phyloP scores from a whole-genome alignment of 495 filamentous ascomycete species.

The Tuber calosporum region DNA sequence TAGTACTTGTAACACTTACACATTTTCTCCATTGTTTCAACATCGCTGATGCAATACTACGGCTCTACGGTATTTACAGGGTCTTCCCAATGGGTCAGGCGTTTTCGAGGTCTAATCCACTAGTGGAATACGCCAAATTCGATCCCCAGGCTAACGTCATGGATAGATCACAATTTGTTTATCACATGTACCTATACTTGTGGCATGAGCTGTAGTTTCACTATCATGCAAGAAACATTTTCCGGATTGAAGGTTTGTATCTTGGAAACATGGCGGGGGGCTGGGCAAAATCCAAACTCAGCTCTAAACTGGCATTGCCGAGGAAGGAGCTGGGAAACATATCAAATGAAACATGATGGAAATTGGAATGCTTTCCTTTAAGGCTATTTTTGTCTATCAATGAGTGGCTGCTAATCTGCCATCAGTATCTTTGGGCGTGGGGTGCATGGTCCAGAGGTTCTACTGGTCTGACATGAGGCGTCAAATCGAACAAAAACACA shows the following conservation, averaged over 20 bases:
- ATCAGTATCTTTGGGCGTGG: neutral
- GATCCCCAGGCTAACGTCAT: neutral
- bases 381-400: neutral
- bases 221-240: neutral
- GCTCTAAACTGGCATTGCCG: neutral
- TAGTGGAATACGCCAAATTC: neutral
- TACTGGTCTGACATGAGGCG: neutral
- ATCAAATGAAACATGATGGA: neutral
- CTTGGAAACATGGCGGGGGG: neutral
- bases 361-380: neutral
- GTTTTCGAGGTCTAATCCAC: neutral
- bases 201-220: constrained; percentile 3
- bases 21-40: constrained; percentile 2
- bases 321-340: neutral
- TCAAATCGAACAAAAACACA: constrained; percentile 5
- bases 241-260: neutral
- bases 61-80: neutral
- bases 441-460: neutral
- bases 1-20: neutral
- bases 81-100: neutral
- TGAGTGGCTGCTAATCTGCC: neutral
- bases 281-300: neutral
- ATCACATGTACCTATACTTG: neutral
- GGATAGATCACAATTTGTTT: constrained; percentile 5
- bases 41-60: neutral